These are phyloP conservation scores for Kewa caespitosa DNA, from an alignment of 179 eudicot species.

Conservation along the genomic window DNA sequence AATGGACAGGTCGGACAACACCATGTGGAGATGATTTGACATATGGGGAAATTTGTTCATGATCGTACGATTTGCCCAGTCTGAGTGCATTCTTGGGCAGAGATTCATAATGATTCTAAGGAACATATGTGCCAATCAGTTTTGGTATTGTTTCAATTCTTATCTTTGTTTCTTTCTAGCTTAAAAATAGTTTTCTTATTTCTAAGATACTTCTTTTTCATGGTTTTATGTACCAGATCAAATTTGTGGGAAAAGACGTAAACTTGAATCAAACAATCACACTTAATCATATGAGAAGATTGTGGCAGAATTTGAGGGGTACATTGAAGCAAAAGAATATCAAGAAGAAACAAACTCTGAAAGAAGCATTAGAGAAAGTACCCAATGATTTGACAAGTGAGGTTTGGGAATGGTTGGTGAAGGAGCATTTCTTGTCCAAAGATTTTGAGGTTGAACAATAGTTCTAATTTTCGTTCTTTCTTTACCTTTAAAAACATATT, in stretches of 20 bases:
- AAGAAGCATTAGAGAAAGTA: neutral
- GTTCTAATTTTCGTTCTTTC: neutral
- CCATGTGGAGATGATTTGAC: too few species aligned
- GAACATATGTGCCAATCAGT: constrained; percentile 2
- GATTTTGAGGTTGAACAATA: neutral
- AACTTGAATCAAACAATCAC: neutral
- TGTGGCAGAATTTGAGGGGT: neutral
- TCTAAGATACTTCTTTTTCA: neutral
- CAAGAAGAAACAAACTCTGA: neutral
- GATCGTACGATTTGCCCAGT: too few species aligned
- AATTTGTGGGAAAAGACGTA: neutral
- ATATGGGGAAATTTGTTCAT: too few species aligned
- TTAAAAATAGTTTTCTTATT: neutral
- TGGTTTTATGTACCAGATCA: too few species aligned
- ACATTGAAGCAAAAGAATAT: neutral
- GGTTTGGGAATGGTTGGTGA: neutral
- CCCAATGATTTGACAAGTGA: neutral
- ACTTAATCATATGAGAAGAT: neutral
- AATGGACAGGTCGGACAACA: too few species aligned
- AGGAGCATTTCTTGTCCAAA: neutral
- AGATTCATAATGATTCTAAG: neutral
- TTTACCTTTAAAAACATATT: neutral
- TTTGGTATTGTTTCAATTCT: neutral
- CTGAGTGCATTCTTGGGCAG: neutral
- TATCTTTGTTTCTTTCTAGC: neutral